These are phyloP conservation scores for Botryotinia convoluta DNA, from an alignment of 2,329 filamentous ascomycete species.

Conservation along the genomic window DNA sequence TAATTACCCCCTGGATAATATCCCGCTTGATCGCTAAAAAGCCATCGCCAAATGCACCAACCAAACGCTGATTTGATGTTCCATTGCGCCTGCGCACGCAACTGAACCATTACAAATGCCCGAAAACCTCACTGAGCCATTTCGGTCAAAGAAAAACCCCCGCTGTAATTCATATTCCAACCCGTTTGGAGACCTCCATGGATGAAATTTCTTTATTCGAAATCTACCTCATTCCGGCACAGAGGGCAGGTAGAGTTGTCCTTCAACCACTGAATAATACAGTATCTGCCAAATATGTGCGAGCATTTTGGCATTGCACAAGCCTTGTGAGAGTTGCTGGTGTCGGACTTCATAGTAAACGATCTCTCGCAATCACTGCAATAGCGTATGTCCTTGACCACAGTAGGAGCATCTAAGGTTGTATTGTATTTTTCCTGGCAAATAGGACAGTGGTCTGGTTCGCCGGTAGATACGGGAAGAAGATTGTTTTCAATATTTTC, in stretches of 20 bases:
- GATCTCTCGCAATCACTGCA: background rate
- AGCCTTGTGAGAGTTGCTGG: background rate
- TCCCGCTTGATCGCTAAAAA: background rate
- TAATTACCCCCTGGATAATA: background rate
- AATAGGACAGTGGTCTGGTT: background rate
- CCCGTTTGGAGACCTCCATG: background rate
- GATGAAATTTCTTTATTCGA: background rate
- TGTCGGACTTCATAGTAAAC: background rate
- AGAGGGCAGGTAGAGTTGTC: background rate
- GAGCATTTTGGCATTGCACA: background rate
- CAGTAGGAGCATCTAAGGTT: background rate
- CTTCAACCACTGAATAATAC: background rate
- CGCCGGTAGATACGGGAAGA: background rate
- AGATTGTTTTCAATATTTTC: background rate
- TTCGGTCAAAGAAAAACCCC: no score
- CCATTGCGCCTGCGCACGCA: background rate
- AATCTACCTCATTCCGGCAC: background rate
- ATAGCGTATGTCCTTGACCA: no score
- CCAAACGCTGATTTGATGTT: background rate
- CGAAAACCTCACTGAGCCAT: background rate
- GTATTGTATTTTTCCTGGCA: background rate
- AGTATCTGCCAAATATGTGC: background rate
- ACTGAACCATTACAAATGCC: background rate
- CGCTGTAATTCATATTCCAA: background rate
- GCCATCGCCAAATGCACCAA: background rate